These are phyloP conservation scores for Schwanniomyces etchellsii DNA, from an alignment of 1,139 yeast species.

Conservation along the genomic window DNA sequence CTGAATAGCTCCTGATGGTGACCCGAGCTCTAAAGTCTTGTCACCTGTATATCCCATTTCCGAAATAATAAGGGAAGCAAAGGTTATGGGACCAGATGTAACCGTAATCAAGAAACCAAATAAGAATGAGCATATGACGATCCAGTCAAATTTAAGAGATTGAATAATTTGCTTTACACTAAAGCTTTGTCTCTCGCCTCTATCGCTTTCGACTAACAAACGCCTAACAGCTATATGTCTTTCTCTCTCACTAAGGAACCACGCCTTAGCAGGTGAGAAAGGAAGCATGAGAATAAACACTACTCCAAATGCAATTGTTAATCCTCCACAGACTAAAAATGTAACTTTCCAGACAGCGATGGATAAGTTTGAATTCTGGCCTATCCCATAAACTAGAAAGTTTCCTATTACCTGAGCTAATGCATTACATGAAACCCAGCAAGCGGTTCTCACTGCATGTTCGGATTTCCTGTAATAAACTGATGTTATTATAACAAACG, in stretches of 20 bases:
- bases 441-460: constrained; percentile 14
- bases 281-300: constrained; percentile 17
- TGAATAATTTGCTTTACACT: constrained; percentile 8
- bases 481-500: constrained; percentile 44
- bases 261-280: constrained; percentile 18
- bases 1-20: constrained; percentile 32
- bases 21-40: constrained; percentile 23
- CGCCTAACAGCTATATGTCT: constrained; percentile 9
- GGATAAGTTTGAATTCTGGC: constrained; percentile 7
- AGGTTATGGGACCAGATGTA: constrained; percentile 14
- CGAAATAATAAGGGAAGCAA: constrained; percentile 10
- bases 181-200: constrained; percentile 16
- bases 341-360: constrained; percentile 22
- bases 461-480: constrained; percentile 18
- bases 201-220: constrained; percentile 1
- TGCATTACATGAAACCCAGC: constrained; percentile 21
- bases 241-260: constrained; percentile 32
- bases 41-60: constrained; percentile 18
- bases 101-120: constrained; percentile 13
- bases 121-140: constrained; percentile 9
- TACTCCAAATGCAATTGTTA: constrained; percentile 19
- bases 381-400: constrained; percentile 16
- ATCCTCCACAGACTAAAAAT: constrained; percentile 19
- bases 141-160: constrained; percentile 3
- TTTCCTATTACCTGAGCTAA: constrained; percentile 17